Conservation (phyloP, 176 grass and related monocot genomes). For the Lolium multiflorum region DNA sequence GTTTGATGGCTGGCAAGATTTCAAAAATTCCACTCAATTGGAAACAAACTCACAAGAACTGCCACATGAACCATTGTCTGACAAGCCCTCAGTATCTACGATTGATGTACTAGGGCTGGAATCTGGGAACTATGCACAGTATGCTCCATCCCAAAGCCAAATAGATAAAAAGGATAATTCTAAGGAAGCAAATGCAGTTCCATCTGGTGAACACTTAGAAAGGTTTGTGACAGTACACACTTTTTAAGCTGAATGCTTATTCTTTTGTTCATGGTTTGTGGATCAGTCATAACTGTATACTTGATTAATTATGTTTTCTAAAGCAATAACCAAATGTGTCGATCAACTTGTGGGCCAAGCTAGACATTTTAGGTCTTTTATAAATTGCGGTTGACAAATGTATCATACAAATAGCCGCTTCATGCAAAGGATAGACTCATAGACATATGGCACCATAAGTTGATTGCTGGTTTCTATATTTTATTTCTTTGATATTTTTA, state of each 20-base stretch:
- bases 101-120: constrained; percentile 36
- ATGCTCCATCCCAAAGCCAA: constrained; percentile 28
- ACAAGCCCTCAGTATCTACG: constrained; percentile 22
- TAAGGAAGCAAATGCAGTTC: constrained; percentile 38
- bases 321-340: neutral
- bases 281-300: neutral
- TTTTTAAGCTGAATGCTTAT: neutral
- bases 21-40: constrained; percentile 43
- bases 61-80: constrained; percentile 43
- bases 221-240: constrained; percentile 44
- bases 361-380: neutral
- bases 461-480: neutral
- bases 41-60: constrained; percentile 41
- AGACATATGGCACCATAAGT: neutral
- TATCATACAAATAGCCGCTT: neutral
- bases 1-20: constrained; percentile 70
- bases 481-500: neutral
- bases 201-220: constrained; percentile 39
- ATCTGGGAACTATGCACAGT: constrained; percentile 28
- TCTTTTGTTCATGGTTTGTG: constrained; percentile 25
- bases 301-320: constrained; percentile 1
- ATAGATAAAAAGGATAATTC: constrained; percentile 45
- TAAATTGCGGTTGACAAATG: constrained; percentile 12
- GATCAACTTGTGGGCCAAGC: neutral
- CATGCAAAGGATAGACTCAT: neutral